Conservation (phyloP, 495 filamentous ascomycete species). For the Tuber magnatum region DNA sequence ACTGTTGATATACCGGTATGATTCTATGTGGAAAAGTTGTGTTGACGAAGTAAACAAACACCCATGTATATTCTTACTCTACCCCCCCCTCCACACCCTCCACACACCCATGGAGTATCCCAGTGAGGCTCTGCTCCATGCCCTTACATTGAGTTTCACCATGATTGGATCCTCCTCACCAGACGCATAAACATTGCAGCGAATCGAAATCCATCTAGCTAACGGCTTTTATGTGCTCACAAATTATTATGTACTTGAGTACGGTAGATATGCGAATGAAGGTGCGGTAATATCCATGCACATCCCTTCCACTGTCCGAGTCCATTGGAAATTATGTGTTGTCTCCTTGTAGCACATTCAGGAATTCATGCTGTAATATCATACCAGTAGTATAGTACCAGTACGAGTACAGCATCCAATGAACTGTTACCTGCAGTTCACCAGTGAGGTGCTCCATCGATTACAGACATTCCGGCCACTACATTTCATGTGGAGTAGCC, state of each 20-base stretch:
- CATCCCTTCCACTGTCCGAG: not conserved
- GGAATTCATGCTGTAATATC: not conserved
- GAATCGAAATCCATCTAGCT: not conserved
- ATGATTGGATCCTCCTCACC: not conserved
- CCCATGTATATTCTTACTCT: not conserved
- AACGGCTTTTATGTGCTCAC: not conserved
- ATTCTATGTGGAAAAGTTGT: not conserved
- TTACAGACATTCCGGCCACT: not conserved
- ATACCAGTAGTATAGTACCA: not conserved
- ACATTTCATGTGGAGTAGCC: not conserved
- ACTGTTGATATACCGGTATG: not conserved
- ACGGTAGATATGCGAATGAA: not conserved
- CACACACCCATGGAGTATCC: not conserved
- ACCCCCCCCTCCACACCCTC: not conserved
- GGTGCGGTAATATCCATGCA: constrained; percentile 1
- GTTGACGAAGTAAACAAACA: not conserved
- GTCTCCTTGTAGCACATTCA: not conserved
- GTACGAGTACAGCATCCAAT: not conserved
- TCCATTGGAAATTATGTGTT: not conserved
- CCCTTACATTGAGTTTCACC: not conserved
- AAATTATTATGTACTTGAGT: not conserved
- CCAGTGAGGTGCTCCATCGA: not conserved
- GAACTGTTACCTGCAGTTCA: not conserved
- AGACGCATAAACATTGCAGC: not conserved
- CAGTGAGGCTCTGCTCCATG: not conserved